Evolutionary conservation across 768 basidiomycete genomes (phyloP).

Genomic region (Cubamyces sp.): DNA sequence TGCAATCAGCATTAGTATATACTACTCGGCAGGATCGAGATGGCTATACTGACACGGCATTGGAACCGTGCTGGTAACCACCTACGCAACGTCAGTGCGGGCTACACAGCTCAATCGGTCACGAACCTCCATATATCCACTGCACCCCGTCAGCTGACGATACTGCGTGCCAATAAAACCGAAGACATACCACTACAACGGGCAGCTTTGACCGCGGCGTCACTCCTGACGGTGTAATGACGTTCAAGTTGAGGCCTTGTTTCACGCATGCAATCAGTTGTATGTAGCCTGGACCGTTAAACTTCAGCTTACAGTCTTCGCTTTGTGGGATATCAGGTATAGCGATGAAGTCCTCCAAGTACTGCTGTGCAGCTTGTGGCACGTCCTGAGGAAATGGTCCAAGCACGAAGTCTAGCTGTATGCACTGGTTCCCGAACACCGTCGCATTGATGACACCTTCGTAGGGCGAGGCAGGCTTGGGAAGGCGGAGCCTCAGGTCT

Average conservation of each 20-base stretch:
- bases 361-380: neutral
- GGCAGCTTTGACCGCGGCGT: slow-evolving; percentile 17
- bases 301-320: slow-evolving; percentile 17
- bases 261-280: neutral
- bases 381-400: neutral
- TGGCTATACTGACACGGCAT: neutral
- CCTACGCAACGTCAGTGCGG: neutral
- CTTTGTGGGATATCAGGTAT: slow-evolving; percentile 6
- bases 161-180: too few species aligned
- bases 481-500: slow-evolving; percentile 14
- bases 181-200: slow-evolving; percentile 26
- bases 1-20: slow-evolving; percentile 13
- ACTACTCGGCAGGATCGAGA: neutral
- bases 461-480: neutral
- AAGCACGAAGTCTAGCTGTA: slow-evolving; percentile 12
- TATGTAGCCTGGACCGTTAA: neutral
- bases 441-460: slow-evolving; percentile 19
- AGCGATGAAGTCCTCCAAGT: neutral
- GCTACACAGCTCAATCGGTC: neutral
- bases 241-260: slow-evolving; percentile 28
- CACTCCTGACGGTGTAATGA: slow-evolving; percentile 17
- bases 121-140: slow-evolving; percentile 13
- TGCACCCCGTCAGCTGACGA: neutral
- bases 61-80: slow-evolving; percentile 5
- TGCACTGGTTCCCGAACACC: slow-evolving; percentile 22